These are phyloP conservation scores for Lycium barbarum DNA, from an alignment of 257 asterid species.

Conservation along the genomic window DNA sequence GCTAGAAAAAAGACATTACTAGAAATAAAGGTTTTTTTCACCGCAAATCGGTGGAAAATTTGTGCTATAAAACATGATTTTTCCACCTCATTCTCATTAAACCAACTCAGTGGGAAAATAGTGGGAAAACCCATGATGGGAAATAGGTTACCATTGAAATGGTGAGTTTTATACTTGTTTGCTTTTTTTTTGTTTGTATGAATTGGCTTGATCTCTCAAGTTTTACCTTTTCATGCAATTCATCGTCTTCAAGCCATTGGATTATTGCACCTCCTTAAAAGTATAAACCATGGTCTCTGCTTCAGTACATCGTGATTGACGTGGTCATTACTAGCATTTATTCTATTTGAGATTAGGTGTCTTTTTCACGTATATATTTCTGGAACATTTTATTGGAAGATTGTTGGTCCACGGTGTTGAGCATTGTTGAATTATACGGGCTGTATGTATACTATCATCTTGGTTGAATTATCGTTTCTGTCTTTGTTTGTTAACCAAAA, in stretches of 20 bases:
- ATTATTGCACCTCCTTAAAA: not conserved
- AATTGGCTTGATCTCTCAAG: not conserved
- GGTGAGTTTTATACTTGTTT: not conserved
- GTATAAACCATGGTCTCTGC: slow-evolving; percentile 4
- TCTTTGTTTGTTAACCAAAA: not conserved
- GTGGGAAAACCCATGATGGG: too few species aligned
- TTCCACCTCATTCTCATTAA: too few species aligned
- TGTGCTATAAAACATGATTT: too few species aligned
- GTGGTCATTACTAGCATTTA: not conserved
- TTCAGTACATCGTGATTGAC: not conserved
- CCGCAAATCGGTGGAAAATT: too few species aligned
- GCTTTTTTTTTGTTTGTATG: not conserved
- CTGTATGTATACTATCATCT: not conserved
- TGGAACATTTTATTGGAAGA: not conserved
- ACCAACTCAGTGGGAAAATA: too few species aligned
- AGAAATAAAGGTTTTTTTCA: too few species aligned
- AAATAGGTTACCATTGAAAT: too few species aligned
- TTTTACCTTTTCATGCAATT: slow-evolving; percentile 8
- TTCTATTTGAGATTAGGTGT: not conserved
- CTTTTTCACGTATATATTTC: not conserved
- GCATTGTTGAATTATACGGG: not conserved
- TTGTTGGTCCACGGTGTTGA: not conserved
- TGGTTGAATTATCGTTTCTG: not conserved
- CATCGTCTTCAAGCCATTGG: slow-evolving; percentile 5
- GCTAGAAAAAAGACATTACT: too few species aligned